Percentiles rank a stretch among this genome's conserved stretches.
These are phyloP conservation scores for Monilinia aucupariae DNA, from an alignment of 2,329 filamentous ascomycete genomes.

Conservation along the genomic window DNA sequence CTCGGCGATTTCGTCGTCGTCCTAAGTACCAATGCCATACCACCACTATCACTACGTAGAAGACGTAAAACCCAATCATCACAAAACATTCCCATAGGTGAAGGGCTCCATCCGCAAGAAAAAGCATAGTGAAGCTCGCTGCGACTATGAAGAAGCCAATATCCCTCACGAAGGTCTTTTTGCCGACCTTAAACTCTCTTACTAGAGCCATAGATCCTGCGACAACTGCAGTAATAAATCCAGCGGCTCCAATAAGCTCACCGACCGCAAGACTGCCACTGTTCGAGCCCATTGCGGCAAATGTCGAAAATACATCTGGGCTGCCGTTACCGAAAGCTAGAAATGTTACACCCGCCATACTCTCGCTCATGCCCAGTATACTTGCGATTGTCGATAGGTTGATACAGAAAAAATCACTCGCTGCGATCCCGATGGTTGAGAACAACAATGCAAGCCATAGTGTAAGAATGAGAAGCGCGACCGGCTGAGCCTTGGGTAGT, in stretches of 20 bases:
- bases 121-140: slow-evolving; percentile 78
- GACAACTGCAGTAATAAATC: slow-evolving; percentile 94
- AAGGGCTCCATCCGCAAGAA: slow-evolving; percentile 78
- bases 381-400: slow-evolving; percentile 90
- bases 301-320: slow-evolving; percentile 96
- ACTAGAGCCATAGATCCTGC: slow-evolving; percentile 96
- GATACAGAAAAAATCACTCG: slow-evolving; percentile 97
- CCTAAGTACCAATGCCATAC: slow-evolving; percentile 84
- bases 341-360: slow-evolving; percentile 91
- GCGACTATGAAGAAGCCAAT: slow-evolving; percentile 88
- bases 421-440: slow-evolving; percentile 93
- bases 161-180: slow-evolving; percentile 84
- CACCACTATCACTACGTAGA: slow-evolving; percentile 86
- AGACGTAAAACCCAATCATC: slow-evolving; percentile 88
- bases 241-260: slow-evolving; percentile 88
- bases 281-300: slow-evolving; percentile 94
- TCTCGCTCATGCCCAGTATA: slow-evolving; percentile 89
- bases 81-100: slow-evolving; percentile 81
- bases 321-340: slow-evolving; percentile 96
- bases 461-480: slow-evolving; percentile 75
- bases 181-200: slow-evolving; percentile 87
- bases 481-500: slow-evolving; percentile 59
- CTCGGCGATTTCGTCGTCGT: slow-evolving; percentile 52
- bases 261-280: slow-evolving; percentile 96
- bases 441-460: slow-evolving; percentile 86